Percentiles rank a stretch among this genome's conserved stretches.
phyloP scores from a whole-genome alignment of 1,139 yeast genomes.

The Yamadazyma trypodendri region DNA sequence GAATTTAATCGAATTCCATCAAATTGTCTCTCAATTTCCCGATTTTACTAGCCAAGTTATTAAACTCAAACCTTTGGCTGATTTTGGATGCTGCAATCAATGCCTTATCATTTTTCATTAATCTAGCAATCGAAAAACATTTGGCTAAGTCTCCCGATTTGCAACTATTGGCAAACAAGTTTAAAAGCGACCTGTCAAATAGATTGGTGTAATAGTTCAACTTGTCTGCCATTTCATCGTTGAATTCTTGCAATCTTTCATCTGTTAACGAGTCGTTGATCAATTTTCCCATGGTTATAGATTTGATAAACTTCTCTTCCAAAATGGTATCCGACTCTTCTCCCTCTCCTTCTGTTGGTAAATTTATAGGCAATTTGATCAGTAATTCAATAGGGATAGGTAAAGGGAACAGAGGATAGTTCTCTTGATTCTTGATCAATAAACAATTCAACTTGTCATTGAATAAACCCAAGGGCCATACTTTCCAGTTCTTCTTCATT shows the following conservation, averaged over 20 bases:
- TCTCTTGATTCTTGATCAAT: constrained; percentile 61
- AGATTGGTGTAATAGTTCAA: constrained; percentile 48
- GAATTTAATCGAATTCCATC: too few relatives aligned
- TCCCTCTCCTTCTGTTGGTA: constrained; percentile 19
- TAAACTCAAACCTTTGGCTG: constrained; percentile 73
- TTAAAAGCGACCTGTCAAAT: constrained; percentile 72
- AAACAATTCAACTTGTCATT: constrained; percentile 71
- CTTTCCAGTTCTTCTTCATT: constrained; percentile 51
- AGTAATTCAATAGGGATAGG: constrained; percentile 81
- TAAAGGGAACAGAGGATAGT: constrained; percentile 67
- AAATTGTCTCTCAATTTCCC: constrained; percentile 60
- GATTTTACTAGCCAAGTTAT: constrained; percentile 64
- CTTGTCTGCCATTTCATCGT: constrained; percentile 45
- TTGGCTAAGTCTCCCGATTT: constrained; percentile 61
- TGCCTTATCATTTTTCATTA: constrained; percentile 75
- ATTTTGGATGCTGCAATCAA: constrained; percentile 81
- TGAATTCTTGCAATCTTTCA: constrained; percentile 38
- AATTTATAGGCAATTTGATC: constrained; percentile 58
- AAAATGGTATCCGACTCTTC: constrained; percentile 32
- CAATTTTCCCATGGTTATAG: constrained; percentile 50
- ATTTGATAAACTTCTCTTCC: constrained; percentile 45
- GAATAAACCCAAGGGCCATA: constrained; percentile 88
- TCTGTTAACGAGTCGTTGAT: constrained; percentile 43
- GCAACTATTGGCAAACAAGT: constrained; percentile 77
- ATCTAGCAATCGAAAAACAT: constrained; percentile 68